Evolutionary conservation across 805 yeast genomes (phyloP), one percentile per base, ranked within the genome.

Genomic region (Lipomyces kockii): DNA sequence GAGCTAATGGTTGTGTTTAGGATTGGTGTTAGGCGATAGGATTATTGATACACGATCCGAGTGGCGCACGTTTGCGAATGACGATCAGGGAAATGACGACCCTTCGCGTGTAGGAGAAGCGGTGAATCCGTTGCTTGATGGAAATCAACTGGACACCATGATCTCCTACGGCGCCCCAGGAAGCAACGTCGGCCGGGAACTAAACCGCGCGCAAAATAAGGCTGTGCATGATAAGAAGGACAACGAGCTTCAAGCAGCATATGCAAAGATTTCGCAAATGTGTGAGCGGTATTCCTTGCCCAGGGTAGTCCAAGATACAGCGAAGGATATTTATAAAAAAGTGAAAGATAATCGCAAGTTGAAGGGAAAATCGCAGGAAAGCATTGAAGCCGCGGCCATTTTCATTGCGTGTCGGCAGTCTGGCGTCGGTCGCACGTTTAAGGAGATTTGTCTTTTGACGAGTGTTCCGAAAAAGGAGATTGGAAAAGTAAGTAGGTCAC

Each of bases 31-130:
- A 29, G 91, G 97, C 73, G 97, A 92, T 76, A 84, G 93, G 71
- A 88, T 94, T 62, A 97, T 94, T 34, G 99, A 94, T 75, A 92
- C 97, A 3, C 84, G 98, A 72, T 91, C 97, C 0, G 99, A 94
- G 82, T 94, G 99, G 99, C 90, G 98, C 82, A 95, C 99, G 1
- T 94, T 94, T 78, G 89, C 95, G 67, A 95, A 95, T 77, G 99
- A 94, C 78, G 99, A 94, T 78, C 98, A 94, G 78, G 94, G 93
- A 73, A 97, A 97, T 74, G 98, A 92, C 78, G 99, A 94, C 78
- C 99, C 99, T 3, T 89, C 95, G 72, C 98, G 99, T 90, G 99
- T 94, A 70, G 99, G 99, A 79, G 98, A 93, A 77, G 98, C 98
- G 5, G 88, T 92, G 20, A 93, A 92, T 77, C 97, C 98, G 8